These are phyloP conservation scores for Eucalyptus urophylla DNA, from an alignment of 345 rosid genomes.

Conservation along the genomic window DNA sequence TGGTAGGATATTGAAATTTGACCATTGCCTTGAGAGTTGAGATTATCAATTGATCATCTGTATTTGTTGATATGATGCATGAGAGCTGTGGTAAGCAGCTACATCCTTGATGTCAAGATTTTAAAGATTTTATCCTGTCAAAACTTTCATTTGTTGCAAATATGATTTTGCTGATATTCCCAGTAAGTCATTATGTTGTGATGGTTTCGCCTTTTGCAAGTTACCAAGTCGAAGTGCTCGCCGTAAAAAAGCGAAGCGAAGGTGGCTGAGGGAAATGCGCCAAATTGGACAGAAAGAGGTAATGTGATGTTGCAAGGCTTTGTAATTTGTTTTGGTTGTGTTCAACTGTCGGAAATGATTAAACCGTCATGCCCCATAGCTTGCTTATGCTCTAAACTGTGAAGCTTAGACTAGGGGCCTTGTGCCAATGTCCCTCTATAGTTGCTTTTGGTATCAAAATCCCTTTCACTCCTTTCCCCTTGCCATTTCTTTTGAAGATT, in stretches of 20 bases:
- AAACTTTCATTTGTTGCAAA: neutral
- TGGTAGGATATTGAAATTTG: neutral
- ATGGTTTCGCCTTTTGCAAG: slow-evolving; percentile 12
- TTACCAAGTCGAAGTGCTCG: slow-evolving; percentile 85
- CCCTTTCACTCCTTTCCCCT: neutral
- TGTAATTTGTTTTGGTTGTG: neutral
- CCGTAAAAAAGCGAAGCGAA: slow-evolving; percentile 82
- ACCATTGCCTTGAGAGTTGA: neutral
- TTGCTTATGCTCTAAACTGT: neutral
- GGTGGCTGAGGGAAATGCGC: slow-evolving; percentile 54
- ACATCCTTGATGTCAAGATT: neutral
- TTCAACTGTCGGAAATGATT: neutral
- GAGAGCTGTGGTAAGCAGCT: neutral
- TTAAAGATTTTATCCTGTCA: neutral
- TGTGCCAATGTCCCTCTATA: neutral
- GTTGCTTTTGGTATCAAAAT: neutral
- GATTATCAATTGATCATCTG: neutral
- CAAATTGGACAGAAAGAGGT: slow-evolving; percentile 64
- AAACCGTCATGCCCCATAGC: neutral
- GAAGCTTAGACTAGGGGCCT: neutral
- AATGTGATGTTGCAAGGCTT: neutral
- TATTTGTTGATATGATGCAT: neutral
- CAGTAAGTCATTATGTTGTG: neutral
- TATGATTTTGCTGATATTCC: neutral
- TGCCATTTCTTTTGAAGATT: neutral